Evolutionary conservation across 2,329 filamentous ascomycete species (phyloP), one percentile per base, ranked within the genome.

Genomic region (Aspergillus melleus): DNA sequence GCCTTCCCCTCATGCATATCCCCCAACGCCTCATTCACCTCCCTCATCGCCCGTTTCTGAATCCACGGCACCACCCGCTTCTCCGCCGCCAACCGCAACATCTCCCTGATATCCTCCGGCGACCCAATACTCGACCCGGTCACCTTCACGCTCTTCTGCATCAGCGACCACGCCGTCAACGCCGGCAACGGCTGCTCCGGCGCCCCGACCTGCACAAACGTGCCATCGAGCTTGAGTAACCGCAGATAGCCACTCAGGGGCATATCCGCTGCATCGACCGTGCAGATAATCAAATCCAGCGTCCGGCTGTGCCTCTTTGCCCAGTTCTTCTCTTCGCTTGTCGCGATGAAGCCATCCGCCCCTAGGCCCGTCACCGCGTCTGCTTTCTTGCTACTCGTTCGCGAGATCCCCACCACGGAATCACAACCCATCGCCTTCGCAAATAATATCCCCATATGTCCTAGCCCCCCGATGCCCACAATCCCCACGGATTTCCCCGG

Each of bases 401-500:
- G 77, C 10, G 82, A 85, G 60, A 87, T 86, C 3, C 79, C 84
- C 10, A 84, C 79, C 3, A 86, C 80, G 6, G 83, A 82, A 51
- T 90, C 86, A 26, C 87, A 88, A 10, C 87, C 88, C 1, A 94
- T 77, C 0, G 90, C 90, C 66, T 84, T 86, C 0, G 90, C 87
- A 73, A 86, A 92, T 61, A 91, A 79, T 14, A 94, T 72, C 0
- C 85, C 90, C 64, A 92, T 86, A 71, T 94, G 90, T 0, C 90
- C 90, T 0, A 92, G 76, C 0, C 90, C 90, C 6, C 90, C 90
- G 12, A 93, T 80, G 6, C 90, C 90, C 12, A 91, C 79, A 55
- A 94, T 84, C 0, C 86, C 90, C 0, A 94, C 88, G 4, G 77
- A 81, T 73, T 90, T 90, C 4, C 90, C 90, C 0, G 88, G 87